Percentiles rank a stretch among this genome's conserved stretches.
Evolutionary conservation across 306 rosid genomes (phyloP).

Genomic region (Nissolia schottii): DNA sequence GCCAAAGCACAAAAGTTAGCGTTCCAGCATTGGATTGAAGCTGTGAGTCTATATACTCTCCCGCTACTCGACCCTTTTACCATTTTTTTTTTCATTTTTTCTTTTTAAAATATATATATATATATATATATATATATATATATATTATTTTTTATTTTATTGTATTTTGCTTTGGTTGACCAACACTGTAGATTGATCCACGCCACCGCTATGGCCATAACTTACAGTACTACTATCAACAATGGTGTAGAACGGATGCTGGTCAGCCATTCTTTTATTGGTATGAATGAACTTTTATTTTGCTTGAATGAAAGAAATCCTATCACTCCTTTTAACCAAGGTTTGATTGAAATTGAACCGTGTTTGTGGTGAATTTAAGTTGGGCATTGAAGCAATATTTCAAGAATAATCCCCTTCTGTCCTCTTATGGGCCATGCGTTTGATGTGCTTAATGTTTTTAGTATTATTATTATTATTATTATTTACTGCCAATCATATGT

Average conservation of each 20-base stretch:
- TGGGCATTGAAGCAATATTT: not conserved
- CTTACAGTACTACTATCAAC: constrained; percentile 69
- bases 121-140: no score
- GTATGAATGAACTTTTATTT: constrained; percentile 32
- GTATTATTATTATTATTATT: no score
- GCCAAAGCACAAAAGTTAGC: constrained; percentile 91
- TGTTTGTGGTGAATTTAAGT: not conserved
- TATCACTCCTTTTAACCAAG: not conserved
- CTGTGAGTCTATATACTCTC: constrained; percentile 46
- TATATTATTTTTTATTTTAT: not conserved
- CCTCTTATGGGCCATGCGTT: not conserved
- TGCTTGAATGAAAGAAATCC: not conserved
- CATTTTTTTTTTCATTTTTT: not conserved
- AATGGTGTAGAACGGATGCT: constrained; percentile 70
- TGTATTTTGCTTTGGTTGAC: not conserved
- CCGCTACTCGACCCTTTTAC: not conserved
- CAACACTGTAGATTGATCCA: constrained; percentile 73
- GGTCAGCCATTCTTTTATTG: constrained; percentile 94
- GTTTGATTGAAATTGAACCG: not conserved
- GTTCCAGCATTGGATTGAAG: constrained; percentile 98
- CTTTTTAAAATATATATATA: not conserved
- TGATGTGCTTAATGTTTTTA: not conserved
- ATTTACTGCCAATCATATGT: not conserved
- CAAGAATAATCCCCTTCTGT: not conserved
- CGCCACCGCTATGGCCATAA: constrained; percentile 93